phyloP scores from a whole-genome alignment of 805 yeast species.

The Sugiyamaella chiloensis region DNA sequence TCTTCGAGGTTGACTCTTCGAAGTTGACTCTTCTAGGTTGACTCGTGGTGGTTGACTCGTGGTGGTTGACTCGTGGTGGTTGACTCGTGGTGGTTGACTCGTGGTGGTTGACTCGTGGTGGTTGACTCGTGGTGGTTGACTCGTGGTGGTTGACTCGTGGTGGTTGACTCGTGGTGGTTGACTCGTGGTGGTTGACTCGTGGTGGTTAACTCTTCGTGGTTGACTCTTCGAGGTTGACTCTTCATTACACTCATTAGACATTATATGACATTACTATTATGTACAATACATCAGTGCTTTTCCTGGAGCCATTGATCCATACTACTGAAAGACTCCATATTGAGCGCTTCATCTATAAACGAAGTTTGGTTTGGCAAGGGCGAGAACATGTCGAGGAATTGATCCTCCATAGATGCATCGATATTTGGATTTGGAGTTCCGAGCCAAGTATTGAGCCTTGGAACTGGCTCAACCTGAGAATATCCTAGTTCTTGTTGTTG shows the following conservation, averaged over 20 bases:
- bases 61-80: too few species aligned
- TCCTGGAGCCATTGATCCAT: slow-evolving; percentile 27
- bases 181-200: too few species aligned
- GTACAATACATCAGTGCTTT: slow-evolving; percentile 9
- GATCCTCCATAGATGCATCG: slow-evolving; percentile 24
- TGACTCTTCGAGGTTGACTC: not conserved
- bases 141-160: too few species aligned
- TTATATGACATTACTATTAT: not conserved
- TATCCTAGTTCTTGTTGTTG: not conserved
- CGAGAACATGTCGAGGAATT: slow-evolving; percentile 33
- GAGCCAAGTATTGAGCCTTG: not conserved
- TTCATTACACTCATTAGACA: not conserved
- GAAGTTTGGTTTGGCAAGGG: slow-evolving; percentile 35
- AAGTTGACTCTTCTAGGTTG: too few species aligned
- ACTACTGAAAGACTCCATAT: slow-evolving; percentile 25
- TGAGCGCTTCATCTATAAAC: slow-evolving; percentile 31
- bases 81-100: too few species aligned
- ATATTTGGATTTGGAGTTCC: not conserved
- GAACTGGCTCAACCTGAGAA: not conserved
- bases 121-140: too few species aligned
- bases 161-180: too few species aligned
- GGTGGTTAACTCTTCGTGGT: too few species aligned
- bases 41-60: too few species aligned
- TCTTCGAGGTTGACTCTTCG: too few species aligned
- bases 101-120: too few species aligned